Evolutionary conservation across 2,329 filamentous ascomycete genomes (phyloP).

Genomic region (Penicillium sp.): DNA sequence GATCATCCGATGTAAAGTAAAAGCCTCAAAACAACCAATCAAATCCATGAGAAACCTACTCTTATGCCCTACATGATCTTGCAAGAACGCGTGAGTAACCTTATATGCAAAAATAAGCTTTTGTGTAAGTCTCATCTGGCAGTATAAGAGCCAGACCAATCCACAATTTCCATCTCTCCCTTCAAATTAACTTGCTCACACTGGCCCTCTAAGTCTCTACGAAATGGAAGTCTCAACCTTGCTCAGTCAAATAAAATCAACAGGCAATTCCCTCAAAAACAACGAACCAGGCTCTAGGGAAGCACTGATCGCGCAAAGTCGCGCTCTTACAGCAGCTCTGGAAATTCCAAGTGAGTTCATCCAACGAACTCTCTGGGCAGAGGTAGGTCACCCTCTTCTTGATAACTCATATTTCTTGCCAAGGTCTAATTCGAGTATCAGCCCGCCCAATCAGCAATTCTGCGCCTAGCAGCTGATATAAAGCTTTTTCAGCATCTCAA

Average conservation of each 20-base stretch:
- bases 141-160: no score
- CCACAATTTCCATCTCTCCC: no score
- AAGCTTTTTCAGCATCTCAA: slow-evolving; percentile 38
- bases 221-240: no score
- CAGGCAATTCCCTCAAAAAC: slow-evolving; percentile 11
- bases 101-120: neutral
- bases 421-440: neutral
- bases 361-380: slow-evolving; percentile 42
- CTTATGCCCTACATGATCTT: no score
- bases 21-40: no score
- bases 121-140: neutral
- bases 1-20: no score
- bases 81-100: neutral
- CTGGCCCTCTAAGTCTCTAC: no score
- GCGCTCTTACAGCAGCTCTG: slow-evolving; percentile 36
- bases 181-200: no score
- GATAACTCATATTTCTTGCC: neutral
- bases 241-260: no score
- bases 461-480: slow-evolving; percentile 39
- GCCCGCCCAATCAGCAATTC: slow-evolving; percentile 37
- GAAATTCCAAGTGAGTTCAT: slow-evolving; percentile 41
- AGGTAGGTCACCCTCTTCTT: slow-evolving; percentile 28
- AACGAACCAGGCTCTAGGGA: slow-evolving; percentile 37
- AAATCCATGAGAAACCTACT: no score
- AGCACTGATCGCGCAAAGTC: slow-evolving; percentile 38